Evolutionary conservation across 164 flowering plant species (phyloP).

Genomic region (Berberis vulgaris): DNA sequence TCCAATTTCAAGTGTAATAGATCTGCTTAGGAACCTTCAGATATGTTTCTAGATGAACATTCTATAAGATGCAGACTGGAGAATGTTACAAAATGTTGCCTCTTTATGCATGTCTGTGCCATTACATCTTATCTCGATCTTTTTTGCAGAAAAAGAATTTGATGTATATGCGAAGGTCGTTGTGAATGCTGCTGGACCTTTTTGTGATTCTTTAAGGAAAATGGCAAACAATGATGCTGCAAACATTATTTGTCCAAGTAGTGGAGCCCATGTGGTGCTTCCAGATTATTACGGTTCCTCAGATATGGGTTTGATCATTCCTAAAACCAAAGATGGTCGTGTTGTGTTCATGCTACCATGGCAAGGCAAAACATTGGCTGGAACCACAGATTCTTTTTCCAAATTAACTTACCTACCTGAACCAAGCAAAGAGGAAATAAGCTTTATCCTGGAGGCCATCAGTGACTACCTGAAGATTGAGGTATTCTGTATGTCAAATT

Average conservation of each 20-base stretch:
- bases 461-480: slow-evolving; percentile 13
- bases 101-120: background rate
- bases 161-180: slow-evolving; percentile 21
- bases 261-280: slow-evolving; percentile 16
- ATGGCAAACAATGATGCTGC: slow-evolving; percentile 14
- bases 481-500: slow-evolving; percentile 2
- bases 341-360: slow-evolving; percentile 17
- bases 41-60: too few relatives aligned
- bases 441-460: slow-evolving; percentile 14
- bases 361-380: slow-evolving; percentile 18
- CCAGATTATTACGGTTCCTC: slow-evolving; percentile 15
- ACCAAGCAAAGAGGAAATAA: slow-evolving; percentile 16
- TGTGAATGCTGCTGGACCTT: slow-evolving; percentile 18
- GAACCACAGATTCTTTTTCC: slow-evolving; percentile 15
- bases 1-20: too few relatives aligned
- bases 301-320: slow-evolving; percentile 19
- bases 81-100: background rate
- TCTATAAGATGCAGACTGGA: background rate
- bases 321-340: slow-evolving; percentile 19
- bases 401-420: slow-evolving; percentile 9
- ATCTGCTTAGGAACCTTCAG: too few relatives aligned
- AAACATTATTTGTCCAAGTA: slow-evolving; percentile 14
- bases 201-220: slow-evolving; percentile 15
- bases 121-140: background rate
- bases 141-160: slow-evolving; percentile 17